Percentiles rank a stretch among this genome's conserved stretches.
Evolutionary conservation across 768 basidiomycete genomes (phyloP).

Genomic region (Boletus pseudo-olivaceus): DNA sequence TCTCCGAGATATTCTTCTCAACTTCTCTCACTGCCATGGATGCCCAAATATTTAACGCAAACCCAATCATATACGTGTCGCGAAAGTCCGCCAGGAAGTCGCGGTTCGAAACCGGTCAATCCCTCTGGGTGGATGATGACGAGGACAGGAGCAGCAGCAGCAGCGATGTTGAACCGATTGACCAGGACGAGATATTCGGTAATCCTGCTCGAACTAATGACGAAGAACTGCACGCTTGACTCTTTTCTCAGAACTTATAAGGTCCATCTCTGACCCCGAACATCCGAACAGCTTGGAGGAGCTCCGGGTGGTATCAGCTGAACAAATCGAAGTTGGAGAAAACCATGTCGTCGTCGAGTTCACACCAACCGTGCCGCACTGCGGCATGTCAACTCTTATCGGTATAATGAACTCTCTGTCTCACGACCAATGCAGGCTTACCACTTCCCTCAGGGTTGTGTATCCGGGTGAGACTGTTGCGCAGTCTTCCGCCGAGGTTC

Average conservation of each 20-base stretch:
- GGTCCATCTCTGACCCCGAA: slow-evolving; percentile 92
- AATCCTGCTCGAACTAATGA: slow-evolving; percentile 6
- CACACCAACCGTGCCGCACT: slow-evolving; percentile 97
- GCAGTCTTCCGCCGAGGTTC: slow-evolving; percentile 88
- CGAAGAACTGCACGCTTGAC: background rate
- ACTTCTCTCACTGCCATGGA: slow-evolving; percentile 35
- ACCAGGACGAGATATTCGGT: slow-evolving; percentile 94
- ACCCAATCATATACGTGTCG: slow-evolving; percentile 74
- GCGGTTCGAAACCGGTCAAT: slow-evolving; percentile 39
- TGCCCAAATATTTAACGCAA: slow-evolving; percentile 77
- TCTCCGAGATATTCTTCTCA: background rate
- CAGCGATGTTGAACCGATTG: slow-evolving; percentile 63
- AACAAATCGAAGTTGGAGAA: slow-evolving; percentile 65
- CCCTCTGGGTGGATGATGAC: slow-evolving; percentile 56
- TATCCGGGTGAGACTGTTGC: slow-evolving; percentile 86
- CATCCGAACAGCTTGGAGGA: slow-evolving; percentile 93
- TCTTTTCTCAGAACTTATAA: slow-evolving; percentile 67
- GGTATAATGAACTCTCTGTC: slow-evolving; percentile 42
- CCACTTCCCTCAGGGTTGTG: slow-evolving; percentile 58
- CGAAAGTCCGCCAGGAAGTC: slow-evolving; percentile 45
- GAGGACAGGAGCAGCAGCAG: slow-evolving; percentile 35
- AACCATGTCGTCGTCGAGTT: slow-evolving; percentile 85
- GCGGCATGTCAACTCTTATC: slow-evolving; percentile 95
- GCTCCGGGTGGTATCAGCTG: slow-evolving; percentile 88
- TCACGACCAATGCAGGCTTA: background rate